Conservation (phyloP, 805 yeast genomes). For the Starmera caribaea region DNA sequence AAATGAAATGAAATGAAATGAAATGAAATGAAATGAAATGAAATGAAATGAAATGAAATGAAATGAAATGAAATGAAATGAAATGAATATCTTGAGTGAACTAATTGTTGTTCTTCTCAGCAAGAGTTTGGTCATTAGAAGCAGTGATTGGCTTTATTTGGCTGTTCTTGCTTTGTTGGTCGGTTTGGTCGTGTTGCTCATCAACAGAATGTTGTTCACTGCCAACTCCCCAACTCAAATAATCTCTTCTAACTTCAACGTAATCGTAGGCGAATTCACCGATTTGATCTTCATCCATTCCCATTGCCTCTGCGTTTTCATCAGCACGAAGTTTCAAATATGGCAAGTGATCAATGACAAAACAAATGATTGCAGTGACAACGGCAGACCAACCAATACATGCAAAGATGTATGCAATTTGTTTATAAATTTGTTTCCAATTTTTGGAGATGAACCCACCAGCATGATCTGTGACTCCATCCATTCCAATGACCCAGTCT, state of each 20-base stretch:
- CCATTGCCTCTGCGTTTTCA: conserved; percentile 79
- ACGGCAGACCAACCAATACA: conserved; percentile 64
- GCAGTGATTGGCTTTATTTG: too few species aligned
- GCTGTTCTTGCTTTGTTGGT: background rate
- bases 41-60: too few species aligned
- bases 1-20: too few species aligned
- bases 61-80: too few species aligned
- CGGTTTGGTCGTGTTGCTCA: background rate
- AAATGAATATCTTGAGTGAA: too few species aligned
- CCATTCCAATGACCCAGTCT: conserved; percentile 82
- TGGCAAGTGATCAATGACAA: conserved; percentile 68
- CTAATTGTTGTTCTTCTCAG: too few species aligned
- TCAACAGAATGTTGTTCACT: background rate
- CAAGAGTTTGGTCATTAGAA: too few species aligned
- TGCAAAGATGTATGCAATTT: conserved; percentile 74
- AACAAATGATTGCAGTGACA: conserved; percentile 70
- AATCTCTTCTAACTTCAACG: conserved; percentile 93
- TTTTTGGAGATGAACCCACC: conserved; percentile 94
- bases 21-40: too few species aligned
- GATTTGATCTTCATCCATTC: conserved; percentile 93
- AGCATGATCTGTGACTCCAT: conserved; percentile 69
- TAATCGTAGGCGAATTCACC: conserved; percentile 99
- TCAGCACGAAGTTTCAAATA: conserved; percentile 71
- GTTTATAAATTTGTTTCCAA: conserved; percentile 86
- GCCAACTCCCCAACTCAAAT: conserved; percentile 37